Evolutionary conservation across 306 rosid genomes (phyloP).

Genomic region (Sesbania bispinosa): DNA sequence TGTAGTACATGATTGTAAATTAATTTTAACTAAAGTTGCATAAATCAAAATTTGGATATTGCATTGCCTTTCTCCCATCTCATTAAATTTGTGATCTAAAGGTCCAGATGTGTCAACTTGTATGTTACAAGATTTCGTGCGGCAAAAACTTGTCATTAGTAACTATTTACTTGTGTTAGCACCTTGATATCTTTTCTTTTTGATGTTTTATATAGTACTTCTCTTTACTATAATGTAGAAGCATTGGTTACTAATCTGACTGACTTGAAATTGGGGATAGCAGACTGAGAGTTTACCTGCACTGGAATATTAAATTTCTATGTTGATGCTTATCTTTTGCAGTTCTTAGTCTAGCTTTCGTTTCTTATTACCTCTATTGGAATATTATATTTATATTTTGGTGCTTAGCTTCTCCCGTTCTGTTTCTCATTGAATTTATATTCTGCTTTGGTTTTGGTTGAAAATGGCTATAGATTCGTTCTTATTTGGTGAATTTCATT

Average conservation of each 20-base stretch:
- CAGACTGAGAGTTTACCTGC: neutral
- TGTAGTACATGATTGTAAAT: neutral
- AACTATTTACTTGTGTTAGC: neutral
- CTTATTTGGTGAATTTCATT: neutral
- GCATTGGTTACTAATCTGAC: neutral
- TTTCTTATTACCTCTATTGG: neutral
- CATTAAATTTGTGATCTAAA: neutral
- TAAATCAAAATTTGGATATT: neutral
- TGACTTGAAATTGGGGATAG: neutral
- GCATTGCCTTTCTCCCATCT: neutral
- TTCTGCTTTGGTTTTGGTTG: slow-evolving; percentile 5
- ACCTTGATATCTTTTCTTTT: neutral
- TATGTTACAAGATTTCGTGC: neutral
- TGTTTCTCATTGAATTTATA: neutral
- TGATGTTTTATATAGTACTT: neutral
- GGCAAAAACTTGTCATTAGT: neutral
- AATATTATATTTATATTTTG: neutral
- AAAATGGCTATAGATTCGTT: neutral
- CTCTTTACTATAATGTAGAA: neutral
- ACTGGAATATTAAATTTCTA: neutral
- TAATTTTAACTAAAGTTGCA: neutral
- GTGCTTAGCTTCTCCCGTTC: slow-evolving; percentile 7
- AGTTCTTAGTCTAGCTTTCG: neutral
- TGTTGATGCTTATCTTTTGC: slow-evolving; percentile 11
- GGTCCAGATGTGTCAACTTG: slow-evolving; percentile 6